These are phyloP conservation scores for Ophiostoma ulmi DNA, from an alignment of 2,329 filamentous ascomycete species.

Conservation along the genomic window DNA sequence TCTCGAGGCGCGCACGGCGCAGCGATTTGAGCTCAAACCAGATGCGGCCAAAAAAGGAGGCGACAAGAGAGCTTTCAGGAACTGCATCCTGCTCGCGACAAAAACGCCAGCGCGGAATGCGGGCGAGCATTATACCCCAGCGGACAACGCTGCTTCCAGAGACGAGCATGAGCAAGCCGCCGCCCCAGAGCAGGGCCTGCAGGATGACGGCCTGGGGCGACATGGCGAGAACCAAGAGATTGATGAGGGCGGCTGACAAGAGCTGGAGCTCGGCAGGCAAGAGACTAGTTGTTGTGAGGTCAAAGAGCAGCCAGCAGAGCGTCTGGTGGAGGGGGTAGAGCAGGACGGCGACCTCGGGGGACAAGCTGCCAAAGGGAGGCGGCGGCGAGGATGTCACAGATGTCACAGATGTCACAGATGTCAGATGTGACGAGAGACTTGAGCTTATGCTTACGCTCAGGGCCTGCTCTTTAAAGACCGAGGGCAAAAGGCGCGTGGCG, in stretches of 20 bases:
- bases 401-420: not conserved
- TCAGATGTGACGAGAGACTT: not conserved
- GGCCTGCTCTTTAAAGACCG: not conserved
- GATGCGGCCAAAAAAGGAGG: slow-evolving; percentile 28
- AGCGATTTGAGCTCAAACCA: slow-evolving; percentile 37
- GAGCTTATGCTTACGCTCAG: not conserved
- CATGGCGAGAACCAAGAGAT: slow-evolving; percentile 68
- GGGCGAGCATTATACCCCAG: slow-evolving; percentile 79
- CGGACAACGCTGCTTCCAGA: slow-evolving; percentile 67
- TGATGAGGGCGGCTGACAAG: slow-evolving; percentile 74
- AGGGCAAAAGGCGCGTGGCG: not conserved
- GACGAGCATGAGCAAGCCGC: slow-evolving; percentile 72
- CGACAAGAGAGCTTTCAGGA: slow-evolving; percentile 32
- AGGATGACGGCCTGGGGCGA: slow-evolving; percentile 82
- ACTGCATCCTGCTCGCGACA: slow-evolving; percentile 45
- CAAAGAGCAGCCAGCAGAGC: slow-evolving; percentile 66
- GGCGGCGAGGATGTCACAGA: not conserved
- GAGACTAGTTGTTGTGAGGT: slow-evolving; percentile 83
- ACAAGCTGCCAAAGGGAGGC: slow-evolving; percentile 19
- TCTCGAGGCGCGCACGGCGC: slow-evolving; percentile 32
- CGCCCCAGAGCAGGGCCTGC: slow-evolving; percentile 77
- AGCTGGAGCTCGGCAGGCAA: slow-evolving; percentile 83
- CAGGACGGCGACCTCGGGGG: slow-evolving; percentile 32
- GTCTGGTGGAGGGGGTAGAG: slow-evolving; percentile 81
- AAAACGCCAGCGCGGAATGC: slow-evolving; percentile 89